Evolutionary conservation across 2,329 filamentous ascomycete genomes (phyloP), one percentile per base, ranked within the genome.

Genomic region (Fusarium hainanense): DNA sequence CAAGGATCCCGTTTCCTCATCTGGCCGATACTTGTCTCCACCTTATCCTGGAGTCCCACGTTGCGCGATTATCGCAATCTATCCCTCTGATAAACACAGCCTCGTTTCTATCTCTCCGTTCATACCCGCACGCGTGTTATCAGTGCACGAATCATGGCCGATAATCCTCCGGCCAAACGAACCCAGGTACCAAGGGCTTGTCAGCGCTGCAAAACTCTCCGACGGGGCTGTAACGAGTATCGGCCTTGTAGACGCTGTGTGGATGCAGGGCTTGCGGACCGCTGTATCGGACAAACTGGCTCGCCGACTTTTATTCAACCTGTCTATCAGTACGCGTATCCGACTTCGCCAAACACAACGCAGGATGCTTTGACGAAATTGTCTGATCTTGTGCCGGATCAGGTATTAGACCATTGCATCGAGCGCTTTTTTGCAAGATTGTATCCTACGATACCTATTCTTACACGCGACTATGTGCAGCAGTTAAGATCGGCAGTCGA

Each of bases 141-240:
- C n/a, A n/a, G n/a, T n/a, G n/a, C n/a, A n/a, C n/a, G n/a, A n/a
- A n/a, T n/a, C n/a, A n/a, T n/a, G 63, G 21, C 63, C 21, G 62
- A 51, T 32, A 50, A 69, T 56, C 55, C 25, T 50, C 68, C 49
- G 28, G 58, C 70, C 48, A 83, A 83, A 69, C 76, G 81, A 23
- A 73, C 76, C 21, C 82, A 83, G 62, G 82, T 84, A 10, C 80
- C 82, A 11, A 75, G 80, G 28, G 82, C 82, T 10, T 84, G 82
- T 57, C 77, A 78, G 30, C 76, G 82, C 23, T 84, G 82, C 74
- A 81, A 82, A 65, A 76, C 74, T 20, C 75, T 83, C 14, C 80
- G 82, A 30, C 77, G 82, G 32, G 82, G 81, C 1, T 84, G 82
- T 69, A 83, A 79, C 72, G 82, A 84, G 69, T 79, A 77, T 50